Conservation (phyloP, 2,329 filamentous ascomycete genomes). For the Sporothrix sp. region DNA sequence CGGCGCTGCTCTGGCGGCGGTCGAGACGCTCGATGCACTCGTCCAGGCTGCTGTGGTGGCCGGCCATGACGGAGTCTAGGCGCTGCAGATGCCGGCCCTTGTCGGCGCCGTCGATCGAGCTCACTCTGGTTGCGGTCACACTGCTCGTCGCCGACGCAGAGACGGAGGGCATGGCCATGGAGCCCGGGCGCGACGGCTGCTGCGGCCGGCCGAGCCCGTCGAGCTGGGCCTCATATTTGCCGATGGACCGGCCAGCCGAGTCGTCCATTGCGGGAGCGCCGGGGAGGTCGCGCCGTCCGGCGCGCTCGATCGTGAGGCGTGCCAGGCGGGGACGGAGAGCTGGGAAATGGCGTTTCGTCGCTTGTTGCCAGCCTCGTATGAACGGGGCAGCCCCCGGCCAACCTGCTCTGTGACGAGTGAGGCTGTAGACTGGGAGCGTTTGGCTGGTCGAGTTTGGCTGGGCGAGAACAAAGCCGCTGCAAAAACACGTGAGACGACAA, state of each 20-base stretch:
- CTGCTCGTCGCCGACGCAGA: no score
- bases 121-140: background rate
- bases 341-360: background rate
- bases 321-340: background rate
- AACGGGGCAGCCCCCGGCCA: no score
- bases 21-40: background rate
- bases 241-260: constrained; percentile 2
- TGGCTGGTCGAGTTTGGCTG: background rate
- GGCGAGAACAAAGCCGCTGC: background rate
- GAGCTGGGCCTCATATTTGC: background rate
- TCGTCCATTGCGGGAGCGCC: background rate
- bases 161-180: no score
- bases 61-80: background rate
- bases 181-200: background rate
- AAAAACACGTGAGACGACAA: background rate
- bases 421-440: no score
- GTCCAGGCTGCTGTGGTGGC: background rate
- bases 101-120: background rate
- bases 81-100: background rate
- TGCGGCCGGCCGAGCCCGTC: background rate
- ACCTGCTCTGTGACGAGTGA: no score
- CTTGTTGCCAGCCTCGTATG: background rate
- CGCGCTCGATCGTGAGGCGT: background rate
- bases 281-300: background rate
- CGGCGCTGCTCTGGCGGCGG: background rate